Conservation (phyloP, 2,329 filamentous ascomycete species). For the Incumbomyces lentus region DNA sequence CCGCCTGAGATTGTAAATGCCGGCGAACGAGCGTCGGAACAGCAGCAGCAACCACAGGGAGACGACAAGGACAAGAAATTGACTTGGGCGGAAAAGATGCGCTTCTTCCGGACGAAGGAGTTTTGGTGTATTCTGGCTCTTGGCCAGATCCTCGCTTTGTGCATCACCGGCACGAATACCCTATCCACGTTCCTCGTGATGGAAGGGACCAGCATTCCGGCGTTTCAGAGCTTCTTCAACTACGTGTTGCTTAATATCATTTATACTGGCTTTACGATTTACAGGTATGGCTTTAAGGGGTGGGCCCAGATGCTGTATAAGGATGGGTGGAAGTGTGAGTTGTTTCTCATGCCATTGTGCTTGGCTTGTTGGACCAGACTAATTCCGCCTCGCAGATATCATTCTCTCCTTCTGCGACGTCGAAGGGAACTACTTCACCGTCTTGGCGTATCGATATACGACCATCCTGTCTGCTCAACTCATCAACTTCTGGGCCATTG, state of each 20-base stretch:
- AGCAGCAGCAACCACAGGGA: slow-evolving; percentile 24
- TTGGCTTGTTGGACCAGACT: background rate
- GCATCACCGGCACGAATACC: slow-evolving; percentile 88
- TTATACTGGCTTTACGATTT: slow-evolving; percentile 70
- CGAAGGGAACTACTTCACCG: slow-evolving; percentile 95
- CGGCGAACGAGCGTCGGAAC: slow-evolving; percentile 18
- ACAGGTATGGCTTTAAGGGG: slow-evolving; percentile 64
- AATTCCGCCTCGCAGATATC: slow-evolving; percentile 43
- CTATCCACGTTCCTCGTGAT: slow-evolving; percentile 65
- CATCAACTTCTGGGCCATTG: slow-evolving; percentile 98
- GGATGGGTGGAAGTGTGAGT: slow-evolving; percentile 73
- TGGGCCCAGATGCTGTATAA: slow-evolving; percentile 54
- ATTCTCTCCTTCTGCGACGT: slow-evolving; percentile 90
- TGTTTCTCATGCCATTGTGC: background rate
- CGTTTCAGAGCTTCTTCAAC: slow-evolving; percentile 93
- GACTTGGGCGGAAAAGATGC: slow-evolving; percentile 35
- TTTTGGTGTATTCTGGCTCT: slow-evolving; percentile 78
- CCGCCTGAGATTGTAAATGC: slow-evolving; percentile 25
- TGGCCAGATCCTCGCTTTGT: slow-evolving; percentile 76
- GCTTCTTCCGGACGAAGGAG: slow-evolving; percentile 71
- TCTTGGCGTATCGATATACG: slow-evolving; percentile 85
- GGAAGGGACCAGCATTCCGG: slow-evolving; percentile 68
- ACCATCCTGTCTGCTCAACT: slow-evolving; percentile 88
- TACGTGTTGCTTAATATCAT: slow-evolving; percentile 75
- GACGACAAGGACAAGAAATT: slow-evolving; percentile 35